Base-by-base conservation (phyloP, 23 red algal genomes). In the Gracilaria vermiculophylla region DNA sequence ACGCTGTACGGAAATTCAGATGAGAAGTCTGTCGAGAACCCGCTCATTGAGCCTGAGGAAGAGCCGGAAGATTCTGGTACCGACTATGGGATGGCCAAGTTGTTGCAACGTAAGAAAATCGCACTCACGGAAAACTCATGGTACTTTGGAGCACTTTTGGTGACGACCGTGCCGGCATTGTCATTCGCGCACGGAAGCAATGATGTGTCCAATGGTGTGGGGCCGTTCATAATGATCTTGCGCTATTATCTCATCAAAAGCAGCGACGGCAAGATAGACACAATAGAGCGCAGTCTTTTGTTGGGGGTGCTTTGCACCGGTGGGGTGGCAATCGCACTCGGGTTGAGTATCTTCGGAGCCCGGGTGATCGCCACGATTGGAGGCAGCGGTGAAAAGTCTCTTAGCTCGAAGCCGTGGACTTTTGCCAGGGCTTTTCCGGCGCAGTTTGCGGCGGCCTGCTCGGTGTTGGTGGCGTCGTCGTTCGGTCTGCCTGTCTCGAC, bases 401-500 rank as follows among this genome's bases (percentile, higher is more conserved):
- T 82, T 8, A 82, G 78, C 54, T 47, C 48, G 28, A 60, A 47
- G 35, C 54, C 54, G 25, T 82, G 78, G 78, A 82, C 51, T 2
- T 82, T 64, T 43, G 78, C 54, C 11, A 40, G 55, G n/a, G 78
- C 78, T 5, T 82, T 82, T 28, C 54, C 78, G 14, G 53, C 78
- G 16, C 78, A 82, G 36, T 82, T 82, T 47, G 78, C 78, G 42
- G 78, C 54, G n/a, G 78, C 78, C 19, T 51, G 41, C 19, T 82
- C 54, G 1, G 78, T 82, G 55, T 44, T 82, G 53, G 36, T 60
- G 14, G 78, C 78, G 17, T 73, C 67, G 0, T 73, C 67, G 25
- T 95, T 92, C 33, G 97, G 97, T 10, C 89, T 99, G 42, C 97
- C 97, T 10, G 97, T 99, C 36, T 94, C 89, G 47, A 92, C 92